Base-by-base conservation (phyloP, 208 protist species). In the Leishmania major region DNA sequence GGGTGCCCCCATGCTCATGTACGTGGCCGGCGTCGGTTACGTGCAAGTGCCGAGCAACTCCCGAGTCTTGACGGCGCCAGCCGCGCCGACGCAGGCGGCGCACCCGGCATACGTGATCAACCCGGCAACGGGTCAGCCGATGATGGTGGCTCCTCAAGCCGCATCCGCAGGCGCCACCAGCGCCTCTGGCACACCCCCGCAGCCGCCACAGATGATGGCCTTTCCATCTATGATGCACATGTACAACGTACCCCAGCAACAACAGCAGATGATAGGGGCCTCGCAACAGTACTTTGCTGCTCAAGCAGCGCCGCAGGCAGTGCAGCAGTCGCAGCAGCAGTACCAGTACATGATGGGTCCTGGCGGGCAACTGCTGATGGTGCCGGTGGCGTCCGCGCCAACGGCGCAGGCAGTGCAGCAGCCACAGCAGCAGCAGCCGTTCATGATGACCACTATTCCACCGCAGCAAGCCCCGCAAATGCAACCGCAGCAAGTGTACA, bases 341-440 rank as follows among this genome's bases (percentile, higher is more conserved):
- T 84, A 76, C 45, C 87, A 88, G 37, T 91, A 89, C 79, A 76
- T 88, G 77, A 79, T 89, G 72, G 80, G 82, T 3, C 81, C 88
- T 1, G 78, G 75, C 22, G 88, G 88, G 1, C 88, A 91, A 66
- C 60, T 89, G 60, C 49, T 91, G 71, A 69, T 88, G 70, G 67
- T 87, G 75, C 85, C 88, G 2, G 77, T 91, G 51, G 70, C 78
- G 74, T 31, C 78, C 1, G 51, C 87, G 25, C 60, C 79, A 22
- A n/a, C 78, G 3, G 40, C 78, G 35, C 64, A 74, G 69, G 53
- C 57, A 45, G 43, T 45, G 1, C 43, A 64, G 19, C n/a, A 22
- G 35, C 45, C 40, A 64, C 80, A 81, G 40, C 62, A 84, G 37
- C 76, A 80, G 35, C 66, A 83, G 55, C 79, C 35, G n/a, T 84